phyloP scores from a whole-genome alignment of 2,329 filamentous ascomycete genomes.

The Penicillium sp. region DNA sequence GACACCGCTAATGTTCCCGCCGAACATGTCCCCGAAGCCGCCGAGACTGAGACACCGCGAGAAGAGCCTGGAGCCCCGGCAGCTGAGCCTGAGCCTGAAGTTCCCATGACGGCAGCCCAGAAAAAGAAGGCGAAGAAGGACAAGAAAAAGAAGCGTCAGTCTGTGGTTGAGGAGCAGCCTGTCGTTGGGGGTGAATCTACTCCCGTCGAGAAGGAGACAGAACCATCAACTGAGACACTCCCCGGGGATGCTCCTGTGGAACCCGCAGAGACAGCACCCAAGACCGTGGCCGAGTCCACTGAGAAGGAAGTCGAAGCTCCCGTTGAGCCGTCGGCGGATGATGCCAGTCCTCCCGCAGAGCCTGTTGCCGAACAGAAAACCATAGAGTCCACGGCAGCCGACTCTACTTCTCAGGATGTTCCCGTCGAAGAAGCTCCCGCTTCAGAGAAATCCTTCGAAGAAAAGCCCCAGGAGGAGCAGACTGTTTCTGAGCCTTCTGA shows the following conservation, averaged over 20 bases:
- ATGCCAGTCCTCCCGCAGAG: slow-evolving; percentile 4
- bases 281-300: neutral
- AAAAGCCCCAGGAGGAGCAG: slow-evolving; percentile 4
- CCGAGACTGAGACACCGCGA: slow-evolving; percentile 1
- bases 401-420: neutral
- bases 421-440: neutral
- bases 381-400: neutral
- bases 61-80: slow-evolving; percentile 5
- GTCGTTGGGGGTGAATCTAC: neutral
- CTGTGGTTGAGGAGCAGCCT: slow-evolving; percentile 15
- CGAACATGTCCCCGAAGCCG: neutral
- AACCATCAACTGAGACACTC: too few species aligned
- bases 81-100: slow-evolving; percentile 6
- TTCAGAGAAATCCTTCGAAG: slow-evolving; percentile 4
- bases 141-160: slow-evolving; percentile 30
- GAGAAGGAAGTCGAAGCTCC: slow-evolving; percentile 4
- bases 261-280: neutral
- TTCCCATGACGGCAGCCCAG: slow-evolving; percentile 24
- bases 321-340: neutral
- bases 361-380: neutral
- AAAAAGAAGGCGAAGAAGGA: slow-evolving; percentile 50
- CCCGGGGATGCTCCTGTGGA: neutral
- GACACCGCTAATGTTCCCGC: neutral
- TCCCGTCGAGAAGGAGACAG: neutral
- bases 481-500: neutral